These are phyloP conservation scores for Aspergillaceae sp. DNA, from an alignment of 2,329 filamentous ascomycete species.

Conservation along the genomic window DNA sequence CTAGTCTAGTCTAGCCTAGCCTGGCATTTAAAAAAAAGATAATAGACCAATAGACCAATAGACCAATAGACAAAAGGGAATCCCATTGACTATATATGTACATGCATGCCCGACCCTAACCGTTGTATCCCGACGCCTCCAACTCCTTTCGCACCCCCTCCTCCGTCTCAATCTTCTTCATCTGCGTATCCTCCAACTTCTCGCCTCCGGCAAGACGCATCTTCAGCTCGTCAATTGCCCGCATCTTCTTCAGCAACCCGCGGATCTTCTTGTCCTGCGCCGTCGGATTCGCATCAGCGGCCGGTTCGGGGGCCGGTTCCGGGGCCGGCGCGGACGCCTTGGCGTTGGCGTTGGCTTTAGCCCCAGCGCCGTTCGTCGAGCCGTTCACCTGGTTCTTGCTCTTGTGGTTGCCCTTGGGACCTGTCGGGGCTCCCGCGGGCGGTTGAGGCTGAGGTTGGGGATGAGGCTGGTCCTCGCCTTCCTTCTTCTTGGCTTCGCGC, in stretches of 20 bases:
- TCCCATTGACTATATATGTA: background rate
- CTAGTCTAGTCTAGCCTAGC: no score
- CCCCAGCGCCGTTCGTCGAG: constrained; percentile 12
- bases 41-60: no score
- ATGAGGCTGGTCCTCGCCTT: constrained; percentile 48
- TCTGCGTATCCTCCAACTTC: constrained; percentile 95
- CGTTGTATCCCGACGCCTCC: constrained; percentile 48
- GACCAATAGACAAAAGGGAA: no score
- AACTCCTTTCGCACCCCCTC: constrained; percentile 75
- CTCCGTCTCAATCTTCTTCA: constrained; percentile 96
- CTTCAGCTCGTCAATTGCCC: constrained; percentile 95
- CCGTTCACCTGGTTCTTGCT: constrained; percentile 41
- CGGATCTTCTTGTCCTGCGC: constrained; percentile 92
- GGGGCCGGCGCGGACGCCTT: constrained; percentile 19
- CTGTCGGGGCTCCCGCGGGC: constrained; percentile 35
- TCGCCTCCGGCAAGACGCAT: constrained; percentile 91
- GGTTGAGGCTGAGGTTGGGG: no score
- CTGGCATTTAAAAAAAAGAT: no score
- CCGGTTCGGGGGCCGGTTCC: constrained; percentile 16
- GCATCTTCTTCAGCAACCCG: constrained; percentile 90
- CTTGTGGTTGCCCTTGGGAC: constrained; percentile 40
- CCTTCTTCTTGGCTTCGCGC: constrained; percentile 86
- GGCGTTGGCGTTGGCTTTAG: constrained; percentile 18
- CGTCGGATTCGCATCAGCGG: constrained; percentile 40
- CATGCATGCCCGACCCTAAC: constrained; percentile 10